Evolutionary conservation across 2,329 filamentous ascomycete genomes (phyloP), one percentile per base, ranked within the genome.

Genomic region (Sordariomycetes sp.): DNA sequence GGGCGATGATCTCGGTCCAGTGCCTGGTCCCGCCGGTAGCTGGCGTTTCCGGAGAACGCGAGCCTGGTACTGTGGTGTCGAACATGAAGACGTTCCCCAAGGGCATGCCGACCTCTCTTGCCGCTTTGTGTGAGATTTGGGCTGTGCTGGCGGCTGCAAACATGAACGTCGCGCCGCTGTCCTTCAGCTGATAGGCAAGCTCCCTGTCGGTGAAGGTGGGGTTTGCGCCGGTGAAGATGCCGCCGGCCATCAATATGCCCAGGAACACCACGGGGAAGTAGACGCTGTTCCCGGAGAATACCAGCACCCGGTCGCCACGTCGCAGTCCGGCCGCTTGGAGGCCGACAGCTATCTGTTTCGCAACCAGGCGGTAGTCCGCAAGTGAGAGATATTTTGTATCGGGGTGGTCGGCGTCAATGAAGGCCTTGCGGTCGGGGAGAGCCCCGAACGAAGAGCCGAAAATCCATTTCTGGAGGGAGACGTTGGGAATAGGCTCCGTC

Each of bases 151-250:
- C 79, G 0, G 84, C 79, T n/a, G 82, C 80, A 58, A 94, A 72
- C 59, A 94, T 71, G 65, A 88, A 86, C 7, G 70, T 78, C 0
- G 89, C 85, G 0, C 80, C 85, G 59, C 85, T 86, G 68, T 93
- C 87, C 54, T 81, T 76, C 40, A 94, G 74, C 69, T 94, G 90
- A 68, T 89, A 87, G 7, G 84, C 86, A 53, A 95, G 71, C 70
- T 94, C 89, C 22, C 87, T 75, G 0, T 82, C 74, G 0, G 89
- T 84, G 57, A 67, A 90, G 5, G 76, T 78, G 0, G 87, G 87
- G 61, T 90, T 90, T 1, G 87, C 87, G 28, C 88, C 89, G 0
- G 85, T 88, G 72, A 93, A 93, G 58, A 93, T 74, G 1, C 87
- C 88, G 3, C 88, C 88, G 0, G 89, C 87, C 82, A 90, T 90